These are phyloP conservation scores for Microcos paniculata DNA, from an alignment of 345 rosid species.

Conservation along the genomic window DNA sequence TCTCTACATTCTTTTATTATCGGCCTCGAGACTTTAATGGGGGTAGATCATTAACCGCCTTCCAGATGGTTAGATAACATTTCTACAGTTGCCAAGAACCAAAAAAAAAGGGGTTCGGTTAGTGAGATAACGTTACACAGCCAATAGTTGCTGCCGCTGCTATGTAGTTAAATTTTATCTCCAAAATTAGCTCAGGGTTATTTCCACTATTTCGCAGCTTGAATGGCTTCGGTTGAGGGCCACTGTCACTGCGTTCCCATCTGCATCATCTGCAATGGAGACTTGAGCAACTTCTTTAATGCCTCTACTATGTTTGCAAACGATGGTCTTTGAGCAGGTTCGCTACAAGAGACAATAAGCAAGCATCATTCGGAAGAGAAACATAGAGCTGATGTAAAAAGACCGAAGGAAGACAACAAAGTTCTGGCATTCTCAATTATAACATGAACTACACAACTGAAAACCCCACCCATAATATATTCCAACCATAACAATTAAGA, in stretches of 20 bases:
- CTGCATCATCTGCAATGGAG: conserved; percentile 63
- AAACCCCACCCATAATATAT: too few species aligned
- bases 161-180: not conserved
- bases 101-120: not conserved
- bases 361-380: not conserved
- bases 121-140: not conserved
- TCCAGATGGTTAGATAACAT: conserved; percentile 7
- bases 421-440: too few species aligned
- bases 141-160: not conserved
- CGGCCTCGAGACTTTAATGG: not conserved
- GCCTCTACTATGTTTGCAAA: conserved; percentile 62
- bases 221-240: not conserved
- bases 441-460: too few species aligned
- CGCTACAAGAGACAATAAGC: conserved; percentile 36
- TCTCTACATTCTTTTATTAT: not conserved
- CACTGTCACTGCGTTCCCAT: conserved; percentile 36
- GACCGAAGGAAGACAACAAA: not conserved
- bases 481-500: too few species aligned
- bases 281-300: conserved; percentile 78
- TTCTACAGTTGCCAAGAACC: conserved; percentile 1
- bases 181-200: not conserved
- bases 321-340: conserved; percentile 75
- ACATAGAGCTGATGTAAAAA: not conserved
- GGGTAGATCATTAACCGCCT: not conserved
- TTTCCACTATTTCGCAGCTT: not conserved